These are phyloP conservation scores for Plantago ovata DNA, from an alignment of 257 asterid genomes.

Conservation along the genomic window DNA sequence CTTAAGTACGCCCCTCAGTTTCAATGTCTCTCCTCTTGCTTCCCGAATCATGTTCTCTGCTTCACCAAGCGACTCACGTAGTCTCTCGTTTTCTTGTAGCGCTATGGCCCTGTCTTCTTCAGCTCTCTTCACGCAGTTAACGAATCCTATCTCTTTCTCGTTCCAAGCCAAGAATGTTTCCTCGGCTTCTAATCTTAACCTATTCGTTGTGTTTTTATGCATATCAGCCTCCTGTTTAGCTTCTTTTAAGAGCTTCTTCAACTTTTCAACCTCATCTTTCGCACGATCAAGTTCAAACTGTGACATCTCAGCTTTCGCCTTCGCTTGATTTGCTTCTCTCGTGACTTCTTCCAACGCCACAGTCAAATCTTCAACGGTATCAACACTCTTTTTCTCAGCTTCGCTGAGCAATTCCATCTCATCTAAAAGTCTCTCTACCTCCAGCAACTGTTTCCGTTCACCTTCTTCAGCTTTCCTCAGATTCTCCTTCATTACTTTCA, in stretches of 20 bases:
- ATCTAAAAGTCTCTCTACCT: conserved; percentile 7
- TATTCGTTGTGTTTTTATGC: conserved; percentile 44
- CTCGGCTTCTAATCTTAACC: conserved; percentile 79
- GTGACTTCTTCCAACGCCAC: conserved; percentile 67
- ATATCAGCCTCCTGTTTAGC: conserved; percentile 50
- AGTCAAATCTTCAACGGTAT: conserved; percentile 82
- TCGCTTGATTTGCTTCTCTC: conserved; percentile 45
- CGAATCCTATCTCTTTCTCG: conserved; percentile 76
- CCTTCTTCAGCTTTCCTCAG: conserved; percentile 22
- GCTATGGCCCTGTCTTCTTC: conserved; percentile 61
- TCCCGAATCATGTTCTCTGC: conserved; percentile 19
- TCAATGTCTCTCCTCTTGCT: conserved; percentile 51
- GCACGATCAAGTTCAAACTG: conserved; percentile 36
- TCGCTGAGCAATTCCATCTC: conserved; percentile 39
- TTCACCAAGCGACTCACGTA: conserved; percentile 28
- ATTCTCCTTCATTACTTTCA: conserved; percentile 29
- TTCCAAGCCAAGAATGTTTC: conserved; percentile 78
- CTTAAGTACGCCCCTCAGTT: conserved; percentile 59
- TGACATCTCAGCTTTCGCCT: conserved; percentile 32
- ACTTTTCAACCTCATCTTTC: conserved; percentile 32
- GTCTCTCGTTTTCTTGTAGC: conserved; percentile 40
- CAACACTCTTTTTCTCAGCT: conserved; percentile 63
- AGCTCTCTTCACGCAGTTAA: conserved; percentile 58
- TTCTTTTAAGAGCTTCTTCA: conserved; percentile 43
- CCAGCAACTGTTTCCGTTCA: conserved; percentile 28